Evolutionary conservation across 2,329 filamentous ascomycete genomes (phyloP), one percentile per base, ranked within the genome.

Genomic region (Curvularia verruculosa): DNA sequence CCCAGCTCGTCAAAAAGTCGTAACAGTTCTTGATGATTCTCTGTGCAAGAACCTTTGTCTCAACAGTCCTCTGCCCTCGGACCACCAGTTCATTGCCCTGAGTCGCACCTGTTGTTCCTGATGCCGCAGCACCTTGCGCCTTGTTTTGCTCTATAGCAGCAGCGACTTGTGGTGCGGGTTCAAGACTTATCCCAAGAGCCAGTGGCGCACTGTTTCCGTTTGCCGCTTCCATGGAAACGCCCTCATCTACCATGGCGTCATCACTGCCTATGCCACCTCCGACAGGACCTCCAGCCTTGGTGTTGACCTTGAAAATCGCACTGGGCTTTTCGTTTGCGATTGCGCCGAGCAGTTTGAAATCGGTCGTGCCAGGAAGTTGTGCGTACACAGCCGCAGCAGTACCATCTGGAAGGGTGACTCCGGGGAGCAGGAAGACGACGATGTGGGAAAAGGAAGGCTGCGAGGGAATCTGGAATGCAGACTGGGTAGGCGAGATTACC

Each of bases 11-110:
- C 55, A 99, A 81, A 75, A 96, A 98, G 78, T 99, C 97, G 77
- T 98, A 99, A 13, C 94, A 95, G 76, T 97, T 96, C 68, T 91
- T 89, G 69, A 99, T 98, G 67, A 99, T 97, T 62, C 91, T 83
- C 78, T 98, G 92, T 28, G 95, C 95, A 23, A 99, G 82, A 2
- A 92, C 80, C 63, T 91, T 87, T 0, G 92, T 95, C n/a, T 85
- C 82, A 1, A 87, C 81, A 45, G 79, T 78, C 26, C 74, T 69
- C 61, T 71, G 54, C 67, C 71, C 52, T 66, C 74, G 50, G 21
- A 74, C 65, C 0, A 80, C 76, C 26, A 81, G 37, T 24, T 76
- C 77, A 15, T 67, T 70, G 4, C 63, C 58, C 15, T 52, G 50
- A 3, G 63, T 63, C 3, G 67, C 63, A 3, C 72, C 72, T 3